These are phyloP conservation scores for Fomes fomentarius DNA, from an alignment of 1,284 basidiomycete genomes.

Conservation along the genomic window DNA sequence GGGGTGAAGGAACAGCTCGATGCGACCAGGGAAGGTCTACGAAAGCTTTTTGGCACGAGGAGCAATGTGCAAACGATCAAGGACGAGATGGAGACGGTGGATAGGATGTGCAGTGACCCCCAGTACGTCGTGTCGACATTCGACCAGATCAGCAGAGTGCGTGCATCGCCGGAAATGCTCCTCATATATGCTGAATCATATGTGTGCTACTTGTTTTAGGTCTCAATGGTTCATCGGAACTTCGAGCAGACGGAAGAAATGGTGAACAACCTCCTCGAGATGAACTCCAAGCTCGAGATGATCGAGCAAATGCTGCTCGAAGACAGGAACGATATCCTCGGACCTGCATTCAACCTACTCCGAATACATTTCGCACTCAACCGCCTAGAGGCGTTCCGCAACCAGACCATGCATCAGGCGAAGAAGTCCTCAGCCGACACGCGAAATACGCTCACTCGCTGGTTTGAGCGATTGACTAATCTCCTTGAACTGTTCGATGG, in stretches of 20 bases:
- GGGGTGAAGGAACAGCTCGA: constrained; percentile 96
- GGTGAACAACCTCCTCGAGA: constrained; percentile 89
- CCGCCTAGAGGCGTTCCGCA: constrained; percentile 91
- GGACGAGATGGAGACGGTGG: constrained; percentile 91
- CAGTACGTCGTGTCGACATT: constrained; percentile 78
- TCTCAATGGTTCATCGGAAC: constrained; percentile 94
- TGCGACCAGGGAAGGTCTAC: constrained; percentile 87
- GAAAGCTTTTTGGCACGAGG: constrained; percentile 83
- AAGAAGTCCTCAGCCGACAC: constrained; percentile 80
- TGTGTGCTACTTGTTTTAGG: constrained; percentile 50
- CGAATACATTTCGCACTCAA: constrained; percentile 89
- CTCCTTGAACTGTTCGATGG: constrained; percentile 86
- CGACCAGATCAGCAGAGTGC: constrained; percentile 89
- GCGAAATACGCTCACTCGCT: constrained; percentile 69
- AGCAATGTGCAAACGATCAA: constrained; percentile 86
- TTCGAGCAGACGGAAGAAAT: constrained; percentile 96
- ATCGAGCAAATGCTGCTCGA: constrained; percentile 80
- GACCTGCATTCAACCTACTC: constrained; percentile 87
- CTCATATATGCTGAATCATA: no score
- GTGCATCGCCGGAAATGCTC: no score
- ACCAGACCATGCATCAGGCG: constrained; percentile 91
- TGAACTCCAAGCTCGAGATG: constrained; percentile 83
- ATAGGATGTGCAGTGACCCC: constrained; percentile 79
- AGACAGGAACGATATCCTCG: constrained; percentile 77
- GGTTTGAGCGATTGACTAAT: constrained; percentile 89